Evolutionary conservation across 306 rosid species (phyloP), one percentile per base, ranked within the genome.

Genomic region (Benincasa hispida): DNA sequence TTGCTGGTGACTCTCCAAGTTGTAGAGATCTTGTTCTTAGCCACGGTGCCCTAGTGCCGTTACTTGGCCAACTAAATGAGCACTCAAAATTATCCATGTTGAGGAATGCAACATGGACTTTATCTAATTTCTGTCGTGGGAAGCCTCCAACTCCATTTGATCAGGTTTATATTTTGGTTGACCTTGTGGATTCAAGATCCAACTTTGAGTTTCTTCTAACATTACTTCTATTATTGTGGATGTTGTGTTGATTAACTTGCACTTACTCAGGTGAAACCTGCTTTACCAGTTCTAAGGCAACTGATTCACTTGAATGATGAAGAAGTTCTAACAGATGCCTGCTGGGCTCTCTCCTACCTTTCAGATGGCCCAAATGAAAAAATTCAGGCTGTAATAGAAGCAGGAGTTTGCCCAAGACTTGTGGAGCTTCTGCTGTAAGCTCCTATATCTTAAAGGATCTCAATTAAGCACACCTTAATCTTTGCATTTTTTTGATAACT

Each of bases 281-380:
- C 89, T 24, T 73, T 89, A 24, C 89, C 93, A 72, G 62, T 83
- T 79, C 90, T 91, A 22, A 79, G 32, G 73, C 85, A 77, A 42
- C 90, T 91, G 60, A 80, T 87, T 60, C 77, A 80, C 83, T 56
- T 76, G 55, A 86, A 56, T 39, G 96, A 91, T 79, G 88, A 86
- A 80, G 93, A 87, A 81, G 88, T 89, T 57, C 28, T 88, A 79
- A 77, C 88, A 51, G 87, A 91, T 76, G 88, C 89, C 45, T 88
- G 89, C 78, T 86, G 93, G 93, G 88, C 91, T 76, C 87, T 91
- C 60, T 85, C 87, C 32, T 84, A 89, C 81, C 87, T 91, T 82
- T 91, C 91, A 25, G 89, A 88, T 45, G 90, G 86, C 74, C 81
- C 88, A 6, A 84, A 83, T 81, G 90, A 84, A 37, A 87, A 83